Percentiles rank a stretch among this genome's conserved stretches.
phyloP scores from a whole-genome alignment of 495 filamentous ascomycete genomes.

The Neurospora sublineolata region DNA sequence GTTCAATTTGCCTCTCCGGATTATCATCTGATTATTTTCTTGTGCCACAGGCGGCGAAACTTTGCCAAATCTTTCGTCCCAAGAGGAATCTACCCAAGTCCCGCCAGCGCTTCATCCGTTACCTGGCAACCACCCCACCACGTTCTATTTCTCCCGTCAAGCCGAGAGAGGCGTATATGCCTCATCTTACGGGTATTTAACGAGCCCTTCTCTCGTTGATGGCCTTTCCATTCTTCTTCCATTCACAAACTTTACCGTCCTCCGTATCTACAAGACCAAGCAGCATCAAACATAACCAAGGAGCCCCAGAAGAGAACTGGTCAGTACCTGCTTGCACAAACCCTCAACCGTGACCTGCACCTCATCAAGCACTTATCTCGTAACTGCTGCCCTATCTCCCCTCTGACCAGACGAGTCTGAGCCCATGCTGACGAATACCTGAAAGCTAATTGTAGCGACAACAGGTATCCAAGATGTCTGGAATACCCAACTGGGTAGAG shows the following conservation, averaged over 20 bases:
- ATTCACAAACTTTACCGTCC: background rate
- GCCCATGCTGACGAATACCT: background rate
- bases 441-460: background rate
- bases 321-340: background rate
- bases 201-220: background rate
- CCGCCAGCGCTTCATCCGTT: background rate
- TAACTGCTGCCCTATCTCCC: background rate
- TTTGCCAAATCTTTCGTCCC: background rate
- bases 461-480: background rate
- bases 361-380: background rate
- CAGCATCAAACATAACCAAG: background rate
- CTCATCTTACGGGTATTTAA: background rate
- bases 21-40: background rate
- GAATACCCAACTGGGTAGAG: background rate
- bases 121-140: background rate
- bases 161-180: background rate
- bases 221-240: background rate
- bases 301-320: background rate
- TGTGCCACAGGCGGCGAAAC: background rate
- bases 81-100: background rate
- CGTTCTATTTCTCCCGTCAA: background rate
- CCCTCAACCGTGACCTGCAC: background rate
- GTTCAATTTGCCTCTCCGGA: background rate
- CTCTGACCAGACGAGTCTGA: background rate
- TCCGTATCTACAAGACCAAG: background rate